Base-by-base conservation (phyloP, 192 early-diverging fungal genomes). In the Coemansia furcata region DNA sequence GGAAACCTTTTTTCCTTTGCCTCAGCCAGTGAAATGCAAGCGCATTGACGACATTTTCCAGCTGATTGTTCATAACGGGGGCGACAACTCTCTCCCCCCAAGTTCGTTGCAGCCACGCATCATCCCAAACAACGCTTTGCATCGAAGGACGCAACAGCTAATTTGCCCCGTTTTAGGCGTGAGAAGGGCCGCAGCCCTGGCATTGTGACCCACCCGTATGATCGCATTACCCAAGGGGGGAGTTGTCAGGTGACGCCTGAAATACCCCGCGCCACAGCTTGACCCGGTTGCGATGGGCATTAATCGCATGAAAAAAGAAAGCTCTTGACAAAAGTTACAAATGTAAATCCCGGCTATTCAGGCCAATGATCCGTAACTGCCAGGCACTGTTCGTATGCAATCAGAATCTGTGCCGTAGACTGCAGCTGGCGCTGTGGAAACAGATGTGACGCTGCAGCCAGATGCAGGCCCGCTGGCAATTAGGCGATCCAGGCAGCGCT, bases 401-500 rank as follows among this genome's bases (percentile, higher is more conserved):
- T 32, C 50, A 30, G 50, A 30, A 32, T 52, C 50, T 30, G 50
- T n/a, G 50, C 50, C 9, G 50, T n/a, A 52, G 50, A 52, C 50
- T 52, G 9, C 10, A 26, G 26, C 6, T 26, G 50, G 26, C 3
- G 50, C 9, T 30, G 50, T 26, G 23, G 46, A 47, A 21, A 21
- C 46, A 21, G 46, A 19, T 3, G 9, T 47, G 6, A 47, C 46
- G 46, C 46, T 47, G 26, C 50, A 52, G 50, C 50, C 50, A 21
- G 50, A 52, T 52, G 50, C 50, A 52, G 50, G 50, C 26, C 50
- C 50, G 50, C 50, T 52, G 50, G 50, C 50, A 52, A 52, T 52
- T 30, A 52, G 50, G 50, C 50, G 50, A 26, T 26, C 50, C 66
- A 77, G 59, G 69, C 80, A 83, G 12, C 62, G 71, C 19, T 44